A percentile compares a stretch with the other conserved stretches of the same genome.
phyloP scores from a whole-genome alignment of 208 protist genomes.

The Strigomonas culicis region DNA sequence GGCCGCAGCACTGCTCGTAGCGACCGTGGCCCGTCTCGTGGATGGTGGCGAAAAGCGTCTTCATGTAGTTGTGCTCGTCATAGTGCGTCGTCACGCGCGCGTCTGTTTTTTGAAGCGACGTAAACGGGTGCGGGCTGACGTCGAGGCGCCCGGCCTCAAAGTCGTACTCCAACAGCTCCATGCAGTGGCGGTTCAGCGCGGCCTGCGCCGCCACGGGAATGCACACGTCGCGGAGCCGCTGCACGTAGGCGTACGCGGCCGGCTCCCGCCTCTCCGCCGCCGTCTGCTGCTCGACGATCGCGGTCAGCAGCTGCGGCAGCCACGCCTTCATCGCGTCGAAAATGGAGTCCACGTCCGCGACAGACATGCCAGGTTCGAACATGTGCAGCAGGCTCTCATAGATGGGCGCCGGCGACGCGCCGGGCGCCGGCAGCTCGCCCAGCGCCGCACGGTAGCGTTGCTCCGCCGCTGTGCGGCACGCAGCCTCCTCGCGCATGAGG shows the following conservation, averaged over 20 bases:
- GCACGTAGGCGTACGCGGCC: neutral
- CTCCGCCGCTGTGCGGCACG: conserved; percentile 1
- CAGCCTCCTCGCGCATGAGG: conserved; percentile 38
- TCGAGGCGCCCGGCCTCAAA: conserved; percentile 75
- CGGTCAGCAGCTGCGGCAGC: conserved; percentile 51
- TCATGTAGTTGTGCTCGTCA: conserved; percentile 28
- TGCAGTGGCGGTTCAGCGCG: conserved; percentile 22
- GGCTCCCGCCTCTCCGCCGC: too few species aligned
- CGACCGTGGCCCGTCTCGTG: conserved; percentile 75
- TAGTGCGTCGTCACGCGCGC: conserved; percentile 79
- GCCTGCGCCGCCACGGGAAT: conserved; percentile 41
- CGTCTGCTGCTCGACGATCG: conserved; percentile 38
- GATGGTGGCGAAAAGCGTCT: conserved; percentile 51
- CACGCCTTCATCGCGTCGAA: conserved; percentile 59
- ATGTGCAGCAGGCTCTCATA: conserved; percentile 61
- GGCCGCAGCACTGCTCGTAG: conserved; percentile 70
- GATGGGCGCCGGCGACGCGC: neutral
- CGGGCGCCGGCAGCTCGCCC: too few species aligned
- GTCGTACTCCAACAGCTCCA: conserved; percentile 61
- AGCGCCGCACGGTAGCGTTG: too few species aligned
- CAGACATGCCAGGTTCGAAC: conserved; percentile 64
- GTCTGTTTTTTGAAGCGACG: conserved; percentile 55
- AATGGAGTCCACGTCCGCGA: conserved; percentile 32
- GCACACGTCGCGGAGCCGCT: conserved; percentile 6
- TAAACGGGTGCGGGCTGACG: conserved; percentile 75